These are phyloP conservation scores for Polytrichum commune DNA, from an alignment of 225 moss, liverwort and hornwort genomes.

Conservation along the genomic window DNA sequence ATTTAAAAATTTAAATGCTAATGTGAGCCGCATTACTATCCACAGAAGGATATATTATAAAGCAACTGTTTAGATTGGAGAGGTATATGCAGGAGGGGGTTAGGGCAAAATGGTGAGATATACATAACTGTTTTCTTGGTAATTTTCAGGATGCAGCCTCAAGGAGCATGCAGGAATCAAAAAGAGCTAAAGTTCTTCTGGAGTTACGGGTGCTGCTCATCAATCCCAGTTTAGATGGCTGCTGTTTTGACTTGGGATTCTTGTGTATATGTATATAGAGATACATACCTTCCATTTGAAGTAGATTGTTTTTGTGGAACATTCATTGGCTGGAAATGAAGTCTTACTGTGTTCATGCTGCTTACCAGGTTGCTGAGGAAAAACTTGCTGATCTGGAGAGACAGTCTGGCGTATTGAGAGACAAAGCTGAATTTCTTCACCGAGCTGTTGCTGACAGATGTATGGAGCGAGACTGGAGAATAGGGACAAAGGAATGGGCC, in stretches of 20 bases:
- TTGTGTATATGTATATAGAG: not conserved
- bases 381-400: slow-evolving; percentile 29
- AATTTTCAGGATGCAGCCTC: slow-evolving; percentile 25
- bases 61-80: no score
- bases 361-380: slow-evolving; percentile 36
- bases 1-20: no score
- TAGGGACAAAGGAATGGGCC: not conserved
- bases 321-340: no score
- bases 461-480: not conserved
- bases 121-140: slow-evolving; percentile 11
- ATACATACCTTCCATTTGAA: no score
- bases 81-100: no score
- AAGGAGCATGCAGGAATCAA: slow-evolving; percentile 15
- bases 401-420: slow-evolving; percentile 30
- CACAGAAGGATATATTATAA: no score
- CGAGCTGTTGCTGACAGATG: slow-evolving; percentile 30
- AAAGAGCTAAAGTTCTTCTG: slow-evolving; percentile 28
- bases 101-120: not conserved
- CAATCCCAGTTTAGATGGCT: not conserved
- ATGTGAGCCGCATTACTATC: no score
- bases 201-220: slow-evolving; percentile 35
- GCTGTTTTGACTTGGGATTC: not conserved
- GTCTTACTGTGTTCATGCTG: not conserved
- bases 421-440: slow-evolving; percentile 29
- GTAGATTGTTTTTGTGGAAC: no score